A percentile compares a stretch with the other conserved stretches of the same genome.
These are phyloP conservation scores for Penicillium flavigenum DNA, from an alignment of 495 filamentous ascomycete genomes.

Conservation along the genomic window DNA sequence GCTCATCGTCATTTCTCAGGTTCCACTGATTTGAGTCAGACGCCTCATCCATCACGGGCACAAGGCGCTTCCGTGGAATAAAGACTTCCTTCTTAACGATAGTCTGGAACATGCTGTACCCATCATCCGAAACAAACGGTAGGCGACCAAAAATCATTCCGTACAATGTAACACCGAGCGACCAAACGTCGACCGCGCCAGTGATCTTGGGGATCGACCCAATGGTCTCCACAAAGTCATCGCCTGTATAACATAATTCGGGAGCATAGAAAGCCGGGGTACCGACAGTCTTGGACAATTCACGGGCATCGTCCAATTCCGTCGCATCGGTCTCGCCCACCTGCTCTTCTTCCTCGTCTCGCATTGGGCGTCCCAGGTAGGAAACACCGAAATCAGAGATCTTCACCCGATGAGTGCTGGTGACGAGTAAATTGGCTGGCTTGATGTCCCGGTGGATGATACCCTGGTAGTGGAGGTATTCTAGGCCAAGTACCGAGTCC, in stretches of 20 bases:
- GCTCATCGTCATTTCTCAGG: slow-evolving; percentile 61
- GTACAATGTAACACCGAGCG: slow-evolving; percentile 91
- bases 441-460: slow-evolving; percentile 99
- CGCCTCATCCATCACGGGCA: slow-evolving; percentile 65
- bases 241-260: slow-evolving; percentile 82
- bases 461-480: slow-evolving; percentile 94
- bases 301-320: slow-evolving; percentile 85
- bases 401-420: slow-evolving; percentile 81
- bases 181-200: slow-evolving; percentile 91
- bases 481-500: slow-evolving; percentile 89
- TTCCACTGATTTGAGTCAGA: slow-evolving; percentile 38
- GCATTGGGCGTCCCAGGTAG: slow-evolving; percentile 82
- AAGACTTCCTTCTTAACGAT: slow-evolving; percentile 90
- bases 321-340: slow-evolving; percentile 79
- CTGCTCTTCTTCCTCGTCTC: slow-evolving; percentile 74
- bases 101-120: slow-evolving; percentile 83
- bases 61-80: slow-evolving; percentile 77
- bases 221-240: slow-evolving; percentile 48
- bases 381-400: slow-evolving; percentile 99
- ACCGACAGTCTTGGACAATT: slow-evolving; percentile 95
- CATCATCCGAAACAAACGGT: slow-evolving; percentile 87
- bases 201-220: slow-evolving; percentile 56
- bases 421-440: slow-evolving; percentile 93
- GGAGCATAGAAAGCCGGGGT: slow-evolving; percentile 98
- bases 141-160: slow-evolving; percentile 91